Conservation (phyloP, 441 rosid genomes). For the Rhodomyrtus psidioides region DNA sequence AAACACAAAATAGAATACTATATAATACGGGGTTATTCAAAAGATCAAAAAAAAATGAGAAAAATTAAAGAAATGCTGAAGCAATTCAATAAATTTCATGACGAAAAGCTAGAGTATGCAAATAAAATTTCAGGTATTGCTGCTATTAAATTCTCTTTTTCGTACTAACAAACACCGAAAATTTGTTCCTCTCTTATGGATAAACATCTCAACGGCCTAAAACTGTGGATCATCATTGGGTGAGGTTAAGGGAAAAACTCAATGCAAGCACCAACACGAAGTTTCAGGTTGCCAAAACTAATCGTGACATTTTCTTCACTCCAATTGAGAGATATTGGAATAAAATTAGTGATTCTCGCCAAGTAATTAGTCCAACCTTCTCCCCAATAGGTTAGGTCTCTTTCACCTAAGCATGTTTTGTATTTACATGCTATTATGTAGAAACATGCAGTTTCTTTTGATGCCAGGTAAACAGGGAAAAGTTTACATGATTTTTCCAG, state of each 20-base stretch:
- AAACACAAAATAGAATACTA: too few relatives aligned
- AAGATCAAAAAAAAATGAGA: too few relatives aligned
- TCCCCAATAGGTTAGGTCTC: background rate
- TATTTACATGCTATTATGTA: background rate
- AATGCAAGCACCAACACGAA: too few relatives aligned
- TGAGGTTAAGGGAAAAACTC: too few relatives aligned
- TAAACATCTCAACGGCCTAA: background rate
- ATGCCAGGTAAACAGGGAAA: background rate
- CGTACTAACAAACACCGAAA: too few relatives aligned
- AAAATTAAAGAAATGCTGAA: too few relatives aligned
- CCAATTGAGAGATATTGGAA: background rate
- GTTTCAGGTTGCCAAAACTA: background rate
- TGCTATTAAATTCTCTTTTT: background rate
- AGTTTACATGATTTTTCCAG: background rate
- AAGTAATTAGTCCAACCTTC: too few relatives aligned
- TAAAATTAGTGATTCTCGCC: too few relatives aligned
- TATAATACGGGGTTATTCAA: too few relatives aligned
- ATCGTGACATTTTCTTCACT: background rate
- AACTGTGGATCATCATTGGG: background rate
- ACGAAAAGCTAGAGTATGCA: background rate
- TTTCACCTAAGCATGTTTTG: background rate
- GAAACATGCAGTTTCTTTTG: background rate
- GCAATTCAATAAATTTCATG: too few relatives aligned
- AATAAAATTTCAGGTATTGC: background rate
- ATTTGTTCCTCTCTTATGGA: too few relatives aligned